Conservation (phyloP, 1,284 basidiomycete species). For the Heliocybe sulcata region DNA sequence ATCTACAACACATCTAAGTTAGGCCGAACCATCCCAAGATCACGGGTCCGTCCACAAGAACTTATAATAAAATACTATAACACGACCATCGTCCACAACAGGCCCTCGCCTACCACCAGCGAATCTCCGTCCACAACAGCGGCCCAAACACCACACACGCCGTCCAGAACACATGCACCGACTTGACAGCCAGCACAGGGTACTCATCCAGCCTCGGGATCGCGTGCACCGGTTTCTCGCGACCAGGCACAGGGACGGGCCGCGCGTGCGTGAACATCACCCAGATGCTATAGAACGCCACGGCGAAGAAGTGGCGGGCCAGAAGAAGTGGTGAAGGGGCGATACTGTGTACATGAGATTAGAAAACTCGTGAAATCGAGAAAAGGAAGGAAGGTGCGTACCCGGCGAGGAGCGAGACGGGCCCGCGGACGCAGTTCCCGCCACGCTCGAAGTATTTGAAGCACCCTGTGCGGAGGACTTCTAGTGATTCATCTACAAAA, state of each 20-base stretch:
- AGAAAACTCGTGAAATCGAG: conserved; percentile 1
- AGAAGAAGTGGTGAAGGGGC: conserved; percentile 74
- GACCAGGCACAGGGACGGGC: conserved; percentile 18
- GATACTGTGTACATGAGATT: conserved; percentile 34
- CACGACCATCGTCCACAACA: background rate
- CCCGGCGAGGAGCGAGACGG: conserved; percentile 84
- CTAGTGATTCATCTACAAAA: conserved; percentile 61
- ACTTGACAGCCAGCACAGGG: conserved; percentile 50
- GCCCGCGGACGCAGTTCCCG: conserved; percentile 84
- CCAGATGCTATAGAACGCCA: conserved; percentile 92
- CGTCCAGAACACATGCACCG: conserved; percentile 66
- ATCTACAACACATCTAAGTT: background rate
- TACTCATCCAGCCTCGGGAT: conserved; percentile 47
- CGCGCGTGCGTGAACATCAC: conserved; percentile 73
- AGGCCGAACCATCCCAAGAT: no score
- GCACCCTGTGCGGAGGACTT: conserved; percentile 87
- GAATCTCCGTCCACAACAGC: conserved; percentile 80
- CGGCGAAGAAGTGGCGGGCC: conserved; percentile 90
- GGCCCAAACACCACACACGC: conserved; percentile 84
- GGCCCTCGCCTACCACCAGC: conserved; percentile 32
- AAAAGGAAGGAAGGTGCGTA: conserved; percentile 26
- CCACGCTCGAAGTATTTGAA: conserved; percentile 98
- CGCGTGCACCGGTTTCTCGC: conserved; percentile 26
- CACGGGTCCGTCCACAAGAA: background rate
- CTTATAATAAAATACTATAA: background rate